A percentile compares a stretch with the other conserved stretches of the same genome.
phyloP scores from a whole-genome alignment of 1,284 basidiomycete species.

The Malassezia yamatoensis region DNA sequence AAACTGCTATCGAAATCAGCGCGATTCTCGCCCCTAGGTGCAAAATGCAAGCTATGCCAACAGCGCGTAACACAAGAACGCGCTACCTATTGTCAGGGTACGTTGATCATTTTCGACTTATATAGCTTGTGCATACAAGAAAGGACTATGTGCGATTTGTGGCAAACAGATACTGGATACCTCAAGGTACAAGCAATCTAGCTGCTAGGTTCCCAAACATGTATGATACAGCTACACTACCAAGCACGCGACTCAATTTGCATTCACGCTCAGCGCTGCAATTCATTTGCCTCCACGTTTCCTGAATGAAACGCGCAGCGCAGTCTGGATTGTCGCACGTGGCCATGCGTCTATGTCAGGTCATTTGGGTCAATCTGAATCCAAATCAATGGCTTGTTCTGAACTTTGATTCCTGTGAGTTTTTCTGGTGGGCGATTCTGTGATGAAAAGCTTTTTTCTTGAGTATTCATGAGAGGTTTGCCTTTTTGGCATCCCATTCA shows the following conservation, averaged over 20 bases:
- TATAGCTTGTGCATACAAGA: conserved; percentile 27
- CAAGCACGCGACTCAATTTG: too few species aligned
- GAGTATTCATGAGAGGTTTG: conserved; percentile 11
- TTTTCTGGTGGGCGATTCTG: not conserved
- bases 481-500: conserved; percentile 18
- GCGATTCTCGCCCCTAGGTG: conserved; percentile 21
- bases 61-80: conserved; percentile 21
- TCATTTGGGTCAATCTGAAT: not conserved
- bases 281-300: not conserved
- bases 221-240: not conserved
- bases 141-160: conserved; percentile 29
- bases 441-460: conserved; percentile 13
- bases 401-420: not conserved
- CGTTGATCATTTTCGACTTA: not conserved
- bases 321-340: not conserved
- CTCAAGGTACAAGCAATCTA: conserved; percentile 23
- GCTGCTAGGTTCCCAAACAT: not conserved
- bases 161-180: conserved; percentile 28
- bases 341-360: not conserved
- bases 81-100: conserved; percentile 27
- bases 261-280: not conserved
- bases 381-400: not conserved
- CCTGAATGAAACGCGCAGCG: not conserved
- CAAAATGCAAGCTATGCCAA: conserved; percentile 29
- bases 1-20: conserved; percentile 20